phyloP scores from a whole-genome alignment of 768 basidiomycete genomes.

The Lepiota subincarnata region DNA sequence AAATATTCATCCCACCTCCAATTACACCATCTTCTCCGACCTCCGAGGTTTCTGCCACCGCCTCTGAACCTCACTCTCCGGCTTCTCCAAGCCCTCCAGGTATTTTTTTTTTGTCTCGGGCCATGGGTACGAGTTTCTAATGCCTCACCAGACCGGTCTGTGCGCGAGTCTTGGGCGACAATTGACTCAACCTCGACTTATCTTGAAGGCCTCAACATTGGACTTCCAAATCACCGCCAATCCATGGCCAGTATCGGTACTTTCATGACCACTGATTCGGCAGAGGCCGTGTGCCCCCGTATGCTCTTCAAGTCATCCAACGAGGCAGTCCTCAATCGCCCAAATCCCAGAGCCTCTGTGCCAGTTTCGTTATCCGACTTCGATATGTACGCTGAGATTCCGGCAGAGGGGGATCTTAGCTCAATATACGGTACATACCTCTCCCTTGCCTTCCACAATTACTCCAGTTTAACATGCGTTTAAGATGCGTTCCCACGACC shows the following conservation, averaged over 20 bases:
- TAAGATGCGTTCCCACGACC: conserved; percentile 42
- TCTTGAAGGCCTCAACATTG: conserved; percentile 36
- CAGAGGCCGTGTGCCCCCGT: conserved; percentile 53
- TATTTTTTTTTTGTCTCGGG: background rate
- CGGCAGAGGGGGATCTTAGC: conserved; percentile 31
- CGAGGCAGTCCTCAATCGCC: conserved; percentile 3
- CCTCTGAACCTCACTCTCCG: background rate
- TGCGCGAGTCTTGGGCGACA: conserved; percentile 13
- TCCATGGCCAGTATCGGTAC: conserved; percentile 56
- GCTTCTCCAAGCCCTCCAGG: background rate
- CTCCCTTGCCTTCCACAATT: background rate
- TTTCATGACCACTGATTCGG: conserved; percentile 52
- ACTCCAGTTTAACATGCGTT: conserved; percentile 4
- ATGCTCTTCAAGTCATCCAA: conserved; percentile 1
- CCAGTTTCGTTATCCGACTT: conserved; percentile 37
- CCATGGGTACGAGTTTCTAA: background rate
- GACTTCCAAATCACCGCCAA: conserved; percentile 30
- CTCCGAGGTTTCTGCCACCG: background rate
- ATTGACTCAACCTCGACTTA: conserved; percentile 33
- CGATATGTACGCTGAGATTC: conserved; percentile 33
- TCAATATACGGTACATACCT: conserved; percentile 30
- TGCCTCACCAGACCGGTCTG: conserved; percentile 1
- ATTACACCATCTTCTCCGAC: background rate
- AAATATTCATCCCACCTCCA: conserved; percentile 20
- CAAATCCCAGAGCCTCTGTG: conserved; percentile 27